phyloP scores from a whole-genome alignment of 441 rosid species.

The Bruguiera hainesii region DNA sequence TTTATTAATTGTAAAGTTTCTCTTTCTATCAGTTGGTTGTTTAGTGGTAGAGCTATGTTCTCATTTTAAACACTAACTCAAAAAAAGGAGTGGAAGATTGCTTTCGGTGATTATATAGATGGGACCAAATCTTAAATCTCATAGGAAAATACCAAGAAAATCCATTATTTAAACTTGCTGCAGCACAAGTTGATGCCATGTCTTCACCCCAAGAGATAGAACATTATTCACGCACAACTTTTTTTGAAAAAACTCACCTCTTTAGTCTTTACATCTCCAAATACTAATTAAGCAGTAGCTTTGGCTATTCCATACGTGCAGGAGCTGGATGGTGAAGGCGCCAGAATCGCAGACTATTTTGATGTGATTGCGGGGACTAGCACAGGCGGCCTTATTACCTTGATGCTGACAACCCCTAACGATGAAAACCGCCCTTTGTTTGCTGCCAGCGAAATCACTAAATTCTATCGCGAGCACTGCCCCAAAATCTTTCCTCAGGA shows the following conservation, averaged over 20 bases:
- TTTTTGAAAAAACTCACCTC: not conserved
- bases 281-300: not conserved
- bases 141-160: too few species aligned
- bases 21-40: too few species aligned
- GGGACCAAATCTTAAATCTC: too few species aligned
- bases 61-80: too few species aligned
- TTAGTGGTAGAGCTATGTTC: too few species aligned
- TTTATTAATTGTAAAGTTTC: too few species aligned
- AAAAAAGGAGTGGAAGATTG: too few species aligned
- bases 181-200: too few species aligned
- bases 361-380: conserved; percentile 57
- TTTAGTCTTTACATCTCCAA: not conserved
- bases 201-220: too few species aligned
- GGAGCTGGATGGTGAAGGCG: conserved; percentile 46
- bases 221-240: not conserved
- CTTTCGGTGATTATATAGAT: too few species aligned
- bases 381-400: conserved; percentile 56
- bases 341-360: conserved; percentile 60
- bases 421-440: conserved; percentile 44
- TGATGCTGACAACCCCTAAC: conserved; percentile 52
- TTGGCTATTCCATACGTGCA: not conserved
- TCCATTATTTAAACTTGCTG: too few species aligned
- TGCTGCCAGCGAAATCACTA: conserved; percentile 49
- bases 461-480: conserved; percentile 37
- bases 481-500: conserved; percentile 53